Conservation (phyloP, 2,329 filamentous ascomycete species). For the Penicillium decumbens region DNA sequence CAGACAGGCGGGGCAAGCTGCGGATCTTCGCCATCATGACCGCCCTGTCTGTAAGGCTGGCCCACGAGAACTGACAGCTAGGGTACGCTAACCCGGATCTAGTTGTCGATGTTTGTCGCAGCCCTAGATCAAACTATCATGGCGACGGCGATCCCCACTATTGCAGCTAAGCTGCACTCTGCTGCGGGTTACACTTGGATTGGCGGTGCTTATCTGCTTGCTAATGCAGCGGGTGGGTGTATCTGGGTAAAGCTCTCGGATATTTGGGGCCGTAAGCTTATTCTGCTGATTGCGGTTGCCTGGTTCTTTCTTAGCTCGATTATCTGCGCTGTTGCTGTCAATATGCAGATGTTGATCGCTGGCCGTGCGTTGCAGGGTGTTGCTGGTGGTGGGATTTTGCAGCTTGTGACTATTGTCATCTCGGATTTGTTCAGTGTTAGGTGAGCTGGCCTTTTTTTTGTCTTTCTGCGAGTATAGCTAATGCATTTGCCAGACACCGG, state of each 20-base stretch:
- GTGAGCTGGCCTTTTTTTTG: constrained; percentile 15
- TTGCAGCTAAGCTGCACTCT: constrained; percentile 58
- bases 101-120: constrained; percentile 32
- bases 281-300: constrained; percentile 47
- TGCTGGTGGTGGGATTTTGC: constrained; percentile 51
- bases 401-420: constrained; percentile 52
- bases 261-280: constrained; percentile 56
- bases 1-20: constrained; percentile 18
- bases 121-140: constrained; percentile 52
- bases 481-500: constrained; percentile 33
- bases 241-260: constrained; percentile 64
- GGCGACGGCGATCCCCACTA: constrained; percentile 59
- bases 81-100: background rate
- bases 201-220: constrained; percentile 67
- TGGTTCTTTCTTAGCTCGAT: constrained; percentile 50
- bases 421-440: constrained; percentile 53
- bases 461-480: background rate
- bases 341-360: constrained; percentile 51
- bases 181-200: constrained; percentile 73
- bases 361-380: constrained; percentile 53
- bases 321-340: constrained; percentile 46
- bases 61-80: background rate
- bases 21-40: constrained; percentile 26
- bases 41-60: constrained; percentile 24
- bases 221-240: constrained; percentile 61